Conservation (phyloP, 768 basidiomycete species). For the Hygrocybe coccinea region DNA sequence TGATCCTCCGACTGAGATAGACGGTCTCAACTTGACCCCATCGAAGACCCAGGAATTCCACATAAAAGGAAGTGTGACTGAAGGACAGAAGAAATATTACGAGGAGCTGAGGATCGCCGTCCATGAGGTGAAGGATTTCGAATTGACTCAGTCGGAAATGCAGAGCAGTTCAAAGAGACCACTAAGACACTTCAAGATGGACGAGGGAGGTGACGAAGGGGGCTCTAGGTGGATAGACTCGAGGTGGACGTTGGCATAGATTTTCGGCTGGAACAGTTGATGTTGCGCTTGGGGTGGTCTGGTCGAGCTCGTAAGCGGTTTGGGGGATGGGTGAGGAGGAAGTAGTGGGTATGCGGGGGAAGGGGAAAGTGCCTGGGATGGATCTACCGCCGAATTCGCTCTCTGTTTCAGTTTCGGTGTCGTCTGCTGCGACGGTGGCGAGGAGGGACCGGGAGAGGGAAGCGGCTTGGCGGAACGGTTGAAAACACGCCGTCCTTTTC, state of each 20-base stretch:
- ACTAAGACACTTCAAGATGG: slow-evolving; percentile 36
- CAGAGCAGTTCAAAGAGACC: slow-evolving; percentile 57
- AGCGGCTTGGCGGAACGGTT: slow-evolving; percentile 67
- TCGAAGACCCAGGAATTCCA: slow-evolving; percentile 20
- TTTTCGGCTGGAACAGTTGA: slow-evolving; percentile 26
- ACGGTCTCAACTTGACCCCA: slow-evolving; percentile 14
- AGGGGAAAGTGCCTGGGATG: slow-evolving; percentile 19
- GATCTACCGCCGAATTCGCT: slow-evolving; percentile 30
- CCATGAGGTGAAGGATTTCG: slow-evolving; percentile 46
- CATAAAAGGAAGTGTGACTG: slow-evolving; percentile 14
- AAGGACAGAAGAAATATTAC: slow-evolving; percentile 44
- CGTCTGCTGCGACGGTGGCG: slow-evolving; percentile 24
- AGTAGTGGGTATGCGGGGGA: slow-evolving; percentile 12
- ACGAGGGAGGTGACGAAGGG: slow-evolving; percentile 45
- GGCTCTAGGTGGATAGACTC: slow-evolving; percentile 31
- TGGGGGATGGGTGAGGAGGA: slow-evolving; percentile 4
- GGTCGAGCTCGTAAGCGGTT: slow-evolving; percentile 25
- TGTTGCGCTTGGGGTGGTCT: slow-evolving; percentile 1
- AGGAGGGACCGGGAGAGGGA: slow-evolving; percentile 42
- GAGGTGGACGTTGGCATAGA: slow-evolving; percentile 31
- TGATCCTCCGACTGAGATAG: slow-evolving; percentile 34
- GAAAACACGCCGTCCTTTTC: slow-evolving; percentile 55
- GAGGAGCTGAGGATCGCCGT: slow-evolving; percentile 45
- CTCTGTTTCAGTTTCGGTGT: slow-evolving; percentile 46
- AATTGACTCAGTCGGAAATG: slow-evolving; percentile 65